Base-by-base conservation (phyloP, 495 filamentous ascomycete species). In the Aspergillus panamensis region DNA sequence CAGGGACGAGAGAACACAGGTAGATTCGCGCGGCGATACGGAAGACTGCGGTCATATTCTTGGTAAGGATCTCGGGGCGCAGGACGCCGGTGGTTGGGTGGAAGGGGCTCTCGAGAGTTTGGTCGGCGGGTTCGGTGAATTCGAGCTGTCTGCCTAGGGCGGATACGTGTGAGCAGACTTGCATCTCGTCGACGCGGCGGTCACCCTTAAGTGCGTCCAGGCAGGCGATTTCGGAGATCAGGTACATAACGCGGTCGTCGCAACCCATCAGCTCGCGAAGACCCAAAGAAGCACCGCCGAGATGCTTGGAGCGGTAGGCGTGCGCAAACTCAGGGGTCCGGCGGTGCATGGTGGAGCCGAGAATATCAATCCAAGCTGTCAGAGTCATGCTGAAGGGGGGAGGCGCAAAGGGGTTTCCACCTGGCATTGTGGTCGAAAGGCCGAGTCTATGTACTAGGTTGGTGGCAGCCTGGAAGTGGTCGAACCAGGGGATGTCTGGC, bases 201-300 rank as follows among this genome's bases (percentile, higher is more conserved):
- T 91, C 87, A 31, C 75, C 74, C 80, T 92, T 96, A 57, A 97
- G 79, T 3, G 89, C 87, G 63, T 98, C 94, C 37, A 98, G 80
- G 73, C 94, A 98, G 20, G 93, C 89, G 62, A 97, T 96, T 68
- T 98, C 94, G 2, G 92, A 96, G 66, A 98, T 96, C 59, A 97
- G 81, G 68, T 96, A 98, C 94, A 98, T 97, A 66, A 98, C 85
- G 20, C 87, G 84, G 75, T 98, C 94, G 56, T 98, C 94, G 71
- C 94, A 98, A 55, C 94, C 94, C 94, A 97, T 98, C 10, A 98
- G 80, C 69, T 97, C 94, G 37, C 86, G 84, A 19, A 98, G 78
- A 3, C 94, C 94, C 17, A 87, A 84, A 35, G 87, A 82, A 10
- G 83, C 79, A 1, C 81, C 75, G 55, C 80, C 86, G 12, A 96